Evolutionary conservation across 805 yeast species (phyloP), one percentile per base, ranked within the genome.

Genomic region (Lipomyces chichibuensis): DNA sequence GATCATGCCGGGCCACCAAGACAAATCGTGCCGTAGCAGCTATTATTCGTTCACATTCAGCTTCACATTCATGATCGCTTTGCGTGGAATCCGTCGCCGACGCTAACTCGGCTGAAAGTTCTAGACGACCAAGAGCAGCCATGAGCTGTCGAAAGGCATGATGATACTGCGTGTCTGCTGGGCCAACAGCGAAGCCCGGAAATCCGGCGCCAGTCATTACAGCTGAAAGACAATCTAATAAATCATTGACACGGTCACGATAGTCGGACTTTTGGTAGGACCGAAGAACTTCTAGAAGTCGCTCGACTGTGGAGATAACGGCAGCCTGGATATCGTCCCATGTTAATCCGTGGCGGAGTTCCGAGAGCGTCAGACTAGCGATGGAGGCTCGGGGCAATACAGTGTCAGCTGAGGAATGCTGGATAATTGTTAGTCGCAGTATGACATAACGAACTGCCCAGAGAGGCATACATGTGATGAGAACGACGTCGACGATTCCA

Each of bases 141-240:
- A 65, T 64, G 53, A 68, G 55, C 52, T 59, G 66, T 9, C 55
- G 35, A 37, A 57, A 66, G 4, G 53, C 39, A 14, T 46, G 51
- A n/a, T 39, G 49, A 27, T 43, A 59, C 11, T 43, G 25, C 5
- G 46, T 23, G 39, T 65, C 71, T n/a, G 46, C 33, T 17, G 43
- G 55, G 1, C 39, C 51, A 25, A 68, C 63, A 23, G 59, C 27
- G 20, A 59, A 62, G 3, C 70, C 71, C 11, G 69, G 67, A 23
- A 63, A 59, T 3, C 67, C 70, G 2, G 71, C 66, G 23, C 60
- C 70, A 9, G 54, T 56, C 52, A 65, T 29, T 8, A 68, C 23
- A 5, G 59, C 39, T 6, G 67, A 23, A n/a, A 68, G 55, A 20
- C 70, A 23, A 23, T 62, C 63, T 11, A 65, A 52, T 9, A 66